A percentile compares a stretch with the other conserved stretches of the same genome.
Evolutionary conservation across 2,329 filamentous ascomycete genomes (phyloP).

Genomic region (Colletotrichum plurivorum): DNA sequence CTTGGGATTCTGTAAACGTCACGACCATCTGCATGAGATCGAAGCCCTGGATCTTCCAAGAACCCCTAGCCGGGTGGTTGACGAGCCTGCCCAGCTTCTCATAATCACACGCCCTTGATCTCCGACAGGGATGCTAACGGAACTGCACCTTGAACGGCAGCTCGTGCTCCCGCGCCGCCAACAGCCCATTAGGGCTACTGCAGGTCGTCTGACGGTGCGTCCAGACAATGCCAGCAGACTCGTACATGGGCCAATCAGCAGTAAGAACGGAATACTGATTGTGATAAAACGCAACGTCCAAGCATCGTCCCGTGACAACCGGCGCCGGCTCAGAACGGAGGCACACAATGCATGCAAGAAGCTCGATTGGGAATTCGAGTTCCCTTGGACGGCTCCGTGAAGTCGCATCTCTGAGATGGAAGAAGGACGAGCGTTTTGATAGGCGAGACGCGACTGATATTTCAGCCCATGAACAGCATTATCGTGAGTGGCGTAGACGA

Average conservation of each 20-base stretch:
- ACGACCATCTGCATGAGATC: slow-evolving; percentile 26
- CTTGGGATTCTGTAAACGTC: slow-evolving; percentile 11
- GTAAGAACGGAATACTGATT: background rate
- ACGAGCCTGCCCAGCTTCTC: background rate
- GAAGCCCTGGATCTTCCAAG: slow-evolving; percentile 26
- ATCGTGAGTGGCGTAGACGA: no score
- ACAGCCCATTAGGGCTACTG: slow-evolving; percentile 30
- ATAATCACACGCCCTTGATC: slow-evolving; percentile 35
- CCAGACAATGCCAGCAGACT: background rate
- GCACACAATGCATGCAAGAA: slow-evolving; percentile 35
- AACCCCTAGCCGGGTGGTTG: background rate
- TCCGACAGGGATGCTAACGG: slow-evolving; percentile 26
- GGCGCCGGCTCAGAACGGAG: background rate
- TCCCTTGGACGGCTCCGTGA: background rate
- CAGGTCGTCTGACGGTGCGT: slow-evolving; percentile 30
- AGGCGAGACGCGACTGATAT: no score
- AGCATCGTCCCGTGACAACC: slow-evolving; percentile 8
- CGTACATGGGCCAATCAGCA: slow-evolving; percentile 21
- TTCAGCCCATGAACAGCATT: no score
- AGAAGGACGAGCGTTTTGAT: background rate
- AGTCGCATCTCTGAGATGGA: background rate
- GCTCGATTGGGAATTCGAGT: slow-evolving; percentile 9
- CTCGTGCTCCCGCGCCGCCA: slow-evolving; percentile 22
- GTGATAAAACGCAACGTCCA: slow-evolving; percentile 15
- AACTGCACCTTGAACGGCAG: slow-evolving; percentile 20